Evolutionary conservation across 306 rosid genomes (phyloP).

Genomic region (Gynostemma pentaphyllum): DNA sequence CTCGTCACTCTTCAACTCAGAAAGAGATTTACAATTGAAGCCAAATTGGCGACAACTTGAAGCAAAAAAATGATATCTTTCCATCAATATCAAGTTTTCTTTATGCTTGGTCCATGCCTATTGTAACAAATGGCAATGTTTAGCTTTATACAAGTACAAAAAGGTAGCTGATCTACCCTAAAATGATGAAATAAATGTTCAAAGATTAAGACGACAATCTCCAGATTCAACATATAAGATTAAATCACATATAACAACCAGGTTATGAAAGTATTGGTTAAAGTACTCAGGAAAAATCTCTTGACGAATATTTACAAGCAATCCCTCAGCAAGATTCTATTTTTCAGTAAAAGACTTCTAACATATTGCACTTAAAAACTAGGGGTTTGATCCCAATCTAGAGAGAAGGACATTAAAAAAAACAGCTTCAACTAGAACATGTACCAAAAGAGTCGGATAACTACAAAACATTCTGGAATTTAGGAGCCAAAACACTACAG

Average conservation of each 20-base stretch:
- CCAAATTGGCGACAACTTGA: conserved; percentile 85
- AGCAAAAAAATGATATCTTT: conserved; percentile 80
- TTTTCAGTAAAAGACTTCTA: not conserved
- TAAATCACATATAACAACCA: not conserved
- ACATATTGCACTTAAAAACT: not conserved
- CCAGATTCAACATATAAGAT: not conserved
- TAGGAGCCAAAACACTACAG: not conserved
- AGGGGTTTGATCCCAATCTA: not conserved
- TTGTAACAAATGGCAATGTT: conserved; percentile 14
- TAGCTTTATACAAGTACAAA: not conserved
- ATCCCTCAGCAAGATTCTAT: not conserved
- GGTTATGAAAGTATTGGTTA: not conserved
- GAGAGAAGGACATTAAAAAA: not conserved
- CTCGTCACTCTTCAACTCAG: conserved; percentile 67
- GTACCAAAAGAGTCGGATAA: no score
- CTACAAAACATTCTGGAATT: not conserved
- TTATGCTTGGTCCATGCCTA: conserved; percentile 87
- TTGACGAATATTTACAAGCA: not conserved
- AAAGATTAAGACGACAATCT: not conserved
- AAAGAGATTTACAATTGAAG: conserved; percentile 57
- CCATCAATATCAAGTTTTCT: conserved; percentile 71
- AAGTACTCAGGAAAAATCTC: not conserved
- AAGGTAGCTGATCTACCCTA: not conserved
- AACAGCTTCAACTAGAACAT: not conserved
- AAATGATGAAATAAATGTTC: conserved; percentile 7